Evolutionary conservation across 768 basidiomycete genomes (phyloP).

Genomic region (Tubosaeta brunneosetosa): DNA sequence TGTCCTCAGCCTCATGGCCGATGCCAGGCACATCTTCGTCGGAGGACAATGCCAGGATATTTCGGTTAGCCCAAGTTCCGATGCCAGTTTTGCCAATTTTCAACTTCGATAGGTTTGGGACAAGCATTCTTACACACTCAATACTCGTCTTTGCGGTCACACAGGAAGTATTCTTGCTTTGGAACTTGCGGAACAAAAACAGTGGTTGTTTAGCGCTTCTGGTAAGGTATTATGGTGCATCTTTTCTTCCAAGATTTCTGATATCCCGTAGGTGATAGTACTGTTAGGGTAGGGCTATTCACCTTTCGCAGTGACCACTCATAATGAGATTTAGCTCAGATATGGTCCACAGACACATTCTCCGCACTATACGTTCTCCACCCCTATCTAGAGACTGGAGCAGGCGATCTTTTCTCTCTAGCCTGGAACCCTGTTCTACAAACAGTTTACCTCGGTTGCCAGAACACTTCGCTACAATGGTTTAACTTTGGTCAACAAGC

Average conservation of each 20-base stretch:
- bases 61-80: constrained; percentile 42
- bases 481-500: constrained; percentile 48
- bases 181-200: constrained; percentile 66
- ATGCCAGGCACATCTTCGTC: constrained; percentile 69
- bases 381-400: constrained; percentile 73
- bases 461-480: constrained; percentile 93
- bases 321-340: constrained; percentile 37
- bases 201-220: constrained; percentile 89
- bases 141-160: constrained; percentile 71
- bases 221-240: constrained; percentile 40
- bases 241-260: not conserved
- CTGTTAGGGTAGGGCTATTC: constrained; percentile 58
- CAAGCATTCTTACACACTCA: constrained; percentile 62
- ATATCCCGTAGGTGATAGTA: constrained; percentile 67
- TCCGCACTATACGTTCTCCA: constrained; percentile 65
- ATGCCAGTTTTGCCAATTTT: not conserved
- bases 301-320: not conserved
- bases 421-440: constrained; percentile 67
- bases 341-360: constrained; percentile 76
- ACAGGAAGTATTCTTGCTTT: constrained; percentile 80
- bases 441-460: constrained; percentile 82
- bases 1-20: constrained; percentile 71
- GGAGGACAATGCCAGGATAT: constrained; percentile 79
- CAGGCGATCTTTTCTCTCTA: constrained; percentile 86
- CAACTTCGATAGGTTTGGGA: constrained; percentile 71